A percentile compares a stretch with the other conserved stretches of the same genome.
Evolutionary conservation across 352 stramenopile species (phyloP).

Genomic region (Phytophthora litchii): DNA sequence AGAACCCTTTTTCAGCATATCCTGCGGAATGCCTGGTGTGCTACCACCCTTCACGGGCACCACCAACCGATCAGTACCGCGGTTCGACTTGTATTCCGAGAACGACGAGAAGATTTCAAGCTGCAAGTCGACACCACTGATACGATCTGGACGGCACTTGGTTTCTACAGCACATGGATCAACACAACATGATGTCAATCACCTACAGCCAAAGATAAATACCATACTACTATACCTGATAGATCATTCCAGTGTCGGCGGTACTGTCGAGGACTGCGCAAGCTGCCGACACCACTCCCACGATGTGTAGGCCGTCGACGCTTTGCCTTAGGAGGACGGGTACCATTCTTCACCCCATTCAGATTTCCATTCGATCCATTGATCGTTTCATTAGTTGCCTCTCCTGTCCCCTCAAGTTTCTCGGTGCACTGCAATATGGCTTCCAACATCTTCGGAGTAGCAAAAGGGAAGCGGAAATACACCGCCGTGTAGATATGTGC

Average conservation of each 20-base stretch:
- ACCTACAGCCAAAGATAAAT: not conserved
- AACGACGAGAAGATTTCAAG: conserved; percentile 59
- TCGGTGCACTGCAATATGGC: conserved; percentile 61
- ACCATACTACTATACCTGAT: conserved; percentile 31
- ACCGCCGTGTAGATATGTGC: conserved; percentile 71
- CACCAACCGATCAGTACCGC: conserved; percentile 45
- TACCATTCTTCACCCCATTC: conserved; percentile 19
- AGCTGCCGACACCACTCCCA: conserved; percentile 29
- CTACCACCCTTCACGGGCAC: conserved; percentile 30
- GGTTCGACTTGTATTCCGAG: conserved; percentile 50
- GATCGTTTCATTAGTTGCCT: conserved; percentile 7
- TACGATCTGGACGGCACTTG: conserved; percentile 41
- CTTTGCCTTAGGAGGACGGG: conserved; percentile 23
- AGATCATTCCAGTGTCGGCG: conserved; percentile 69
- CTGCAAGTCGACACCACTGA: conserved; percentile 51
- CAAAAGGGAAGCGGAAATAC: conserved; percentile 74
- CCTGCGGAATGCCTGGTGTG: conserved; percentile 37
- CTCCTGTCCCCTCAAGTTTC: conserved; percentile 45
- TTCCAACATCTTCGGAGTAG: conserved; percentile 49
- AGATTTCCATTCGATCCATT: conserved; percentile 19
- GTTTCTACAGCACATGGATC: conserved; percentile 27
- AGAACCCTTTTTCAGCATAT: conserved; percentile 46
- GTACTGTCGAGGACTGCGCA: conserved; percentile 57
- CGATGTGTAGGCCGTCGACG: conserved; percentile 17
- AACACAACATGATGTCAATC: not conserved